Base-by-base conservation (phyloP, 1,284 basidiomycete species). In the Psilocybe mexicana region DNA sequence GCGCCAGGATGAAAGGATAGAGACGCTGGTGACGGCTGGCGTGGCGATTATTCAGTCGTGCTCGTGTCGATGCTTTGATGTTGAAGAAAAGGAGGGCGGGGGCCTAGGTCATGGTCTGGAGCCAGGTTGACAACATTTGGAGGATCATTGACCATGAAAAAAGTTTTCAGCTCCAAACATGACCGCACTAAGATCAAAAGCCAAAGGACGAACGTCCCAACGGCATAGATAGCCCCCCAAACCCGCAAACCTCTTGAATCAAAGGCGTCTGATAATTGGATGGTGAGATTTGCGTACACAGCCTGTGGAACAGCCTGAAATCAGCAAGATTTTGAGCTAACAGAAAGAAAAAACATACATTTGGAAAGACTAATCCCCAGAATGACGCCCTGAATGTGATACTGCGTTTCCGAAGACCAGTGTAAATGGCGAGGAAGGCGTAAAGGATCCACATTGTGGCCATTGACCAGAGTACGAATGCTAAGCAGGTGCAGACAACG, bases 201-300 rank as follows among this genome's bases (percentile, higher is more conserved):
- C 87, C 87, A 90, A 45, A 88, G 63, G 7, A 83, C 12, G 6
- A 85, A 65, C 0, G 86, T 85, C 3, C 71, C 74, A 1, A 77
- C 71, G 0, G 83, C 78, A 51, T 86, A 80, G 6, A 83, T 76
- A 1, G 83, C 74, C 2, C 84, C 87, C 59, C 81, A 77, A 11
- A 84, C 74, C 49, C 74, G 78, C 68, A 84, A 79, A 69, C 86
- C 83, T 2, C 68, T 65, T 0, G 78, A 79, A 33, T 86, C 77
- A 55, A 90, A 79, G 24, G 79, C 76, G 1, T 59, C 61, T 0
- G 78, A 79, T 0, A 91, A 74, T 24, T 74, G 72, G 14, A 86
- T 79, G 0, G 87, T 87, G 2, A 87, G 75, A 38, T 85, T 85
- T 1, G 86, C 83, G 56, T 86, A 89, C 0, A 88, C 86, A 24